Evolutionary conservation across 176 grass and related monocot species (phyloP), one percentile per base, ranked within the genome.

Genomic region (Dendrocalamus sinicus): DNA sequence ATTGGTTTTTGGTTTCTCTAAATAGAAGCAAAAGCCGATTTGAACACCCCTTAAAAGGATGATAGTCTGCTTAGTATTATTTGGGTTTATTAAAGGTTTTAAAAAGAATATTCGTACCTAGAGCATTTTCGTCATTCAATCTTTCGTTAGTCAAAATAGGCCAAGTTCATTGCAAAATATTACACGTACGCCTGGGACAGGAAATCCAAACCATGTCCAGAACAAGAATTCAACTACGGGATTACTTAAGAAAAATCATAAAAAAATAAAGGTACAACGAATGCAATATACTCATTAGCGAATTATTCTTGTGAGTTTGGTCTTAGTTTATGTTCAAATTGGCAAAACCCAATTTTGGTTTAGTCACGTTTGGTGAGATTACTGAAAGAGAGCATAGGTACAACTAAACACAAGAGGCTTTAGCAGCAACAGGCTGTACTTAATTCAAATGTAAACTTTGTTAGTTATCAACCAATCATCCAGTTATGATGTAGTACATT

Each of bases 281-380:
- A 72, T 28, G 40, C 45, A 76, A 40, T 53, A 22, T 14, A 70
- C 61, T 75, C 3, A 2, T 67, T 20, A 12, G 7, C 12, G 9
- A 78, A 62, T 78, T 53, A 71, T 68, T 77, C 52, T 22, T 48
- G 20, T 76, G 9, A 19, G 8, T 20, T 41, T 60, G 52, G 37
- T 72, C 23, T 77, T 32, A 5, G 6, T 76, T 81, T 69, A 39
- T 23, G 50, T 82, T 82, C 52, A 70, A 39, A 77, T 76, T 46
- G 4, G 23, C 65, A 59, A 59, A 59, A n/a, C 16, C 22, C 37
- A 47, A 12, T 20, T 46, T 75, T 74, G 12, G n/a, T 84, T 14
- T 48, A 80, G 48, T 46, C 26, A 24, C 60, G 12, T 57, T 75
- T 85, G 22, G 64, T 59, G 76, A 58, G 23, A 14, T 80, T 85